These are phyloP conservation scores for Hymenoscyphus albidus DNA, from an alignment of 2,329 filamentous ascomycete genomes.

Conservation along the genomic window DNA sequence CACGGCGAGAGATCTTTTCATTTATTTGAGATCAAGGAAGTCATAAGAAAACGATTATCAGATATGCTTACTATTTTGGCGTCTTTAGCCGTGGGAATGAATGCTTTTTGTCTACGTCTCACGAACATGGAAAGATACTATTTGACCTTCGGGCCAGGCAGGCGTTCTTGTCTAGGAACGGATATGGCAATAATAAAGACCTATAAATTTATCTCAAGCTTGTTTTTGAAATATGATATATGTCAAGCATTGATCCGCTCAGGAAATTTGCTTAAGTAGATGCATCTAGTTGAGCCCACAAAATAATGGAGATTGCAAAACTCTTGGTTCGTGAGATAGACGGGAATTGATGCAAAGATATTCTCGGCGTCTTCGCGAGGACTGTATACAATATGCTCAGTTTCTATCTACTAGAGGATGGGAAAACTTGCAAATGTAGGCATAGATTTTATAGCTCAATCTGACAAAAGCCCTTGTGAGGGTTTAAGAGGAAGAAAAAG, in stretches of 20 bases:
- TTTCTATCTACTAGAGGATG: too few relatives aligned
- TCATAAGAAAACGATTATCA: too few relatives aligned
- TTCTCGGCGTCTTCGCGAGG: neutral
- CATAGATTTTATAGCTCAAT: too few relatives aligned
- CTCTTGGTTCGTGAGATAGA: too few relatives aligned
- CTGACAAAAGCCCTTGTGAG: too few relatives aligned
- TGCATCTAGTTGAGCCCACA: neutral
- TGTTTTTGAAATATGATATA: conserved; percentile 41
- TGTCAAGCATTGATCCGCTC: conserved; percentile 17
- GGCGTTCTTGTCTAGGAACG: conserved; percentile 44
- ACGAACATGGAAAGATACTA: conserved; percentile 36
- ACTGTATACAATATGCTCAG: neutral
- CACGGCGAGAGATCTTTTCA: too few relatives aligned
- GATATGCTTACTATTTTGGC: too few relatives aligned
- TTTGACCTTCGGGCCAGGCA: conserved; percentile 42
- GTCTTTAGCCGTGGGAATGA: conserved; percentile 32
- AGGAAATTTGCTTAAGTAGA: neutral
- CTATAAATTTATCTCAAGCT: conserved; percentile 46
- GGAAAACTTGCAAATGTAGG: too few relatives aligned
- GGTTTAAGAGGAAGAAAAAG: too few relatives aligned
- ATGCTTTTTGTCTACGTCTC: too few relatives aligned
- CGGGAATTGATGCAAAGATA: too few relatives aligned
- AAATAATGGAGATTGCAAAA: neutral
- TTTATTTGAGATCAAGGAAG: too few relatives aligned
- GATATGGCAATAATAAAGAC: conserved; percentile 41